Base-by-base conservation (phyloP, 345 rosid genomes). In the Aethionema arabicum region DNA sequence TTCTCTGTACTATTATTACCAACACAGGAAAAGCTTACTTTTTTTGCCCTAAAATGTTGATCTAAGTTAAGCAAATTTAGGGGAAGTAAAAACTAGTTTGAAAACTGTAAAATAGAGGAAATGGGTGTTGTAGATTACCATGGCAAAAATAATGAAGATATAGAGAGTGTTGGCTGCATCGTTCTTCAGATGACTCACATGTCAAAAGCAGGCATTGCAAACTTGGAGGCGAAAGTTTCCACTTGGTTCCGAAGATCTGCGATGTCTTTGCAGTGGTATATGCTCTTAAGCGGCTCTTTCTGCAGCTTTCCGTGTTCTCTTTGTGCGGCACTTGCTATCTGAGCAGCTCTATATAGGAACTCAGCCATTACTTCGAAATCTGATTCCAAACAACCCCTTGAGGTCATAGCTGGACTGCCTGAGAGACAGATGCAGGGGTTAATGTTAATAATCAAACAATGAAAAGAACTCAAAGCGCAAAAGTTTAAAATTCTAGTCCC, bases 391-490 rank as follows among this genome's bases (percentile, higher is more conserved):
- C 98, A 88, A 32, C 96, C 96, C 64, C 96, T 86, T 33, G 96
- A 83, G 49, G 95, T 91, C 98, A 91, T 91, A 12, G 92, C 95
- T 58, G 96, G 96, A 74, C 96, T 82, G 11, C 98, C 98, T 88
- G 79, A 30, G 79, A 30, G 41, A 49, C 11, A 68, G 27, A 57
- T 51, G 37, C 70, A 42, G 7, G 8, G 42, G 9, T 33, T 33
- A 35, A 35, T 21, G 63, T 49, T 13, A 40, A 50, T 9, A 52
- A 32, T 7, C 37, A 42, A 7, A 47, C 59, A 45, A 6, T 16
- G 52, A 15, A 8, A 11, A 32, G n/a, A n/a, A n/a, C n/a, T 21
- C 27, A 13, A 9, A 42, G 14, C 5, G 7, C 12, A 16, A 5
- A 11, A 21, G 48, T 55, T 41, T 48, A 8, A n/a, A n/a, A 50